Percentiles rank a stretch among this genome's conserved stretches.
Evolutionary conservation across 768 basidiomycete species (phyloP).

Genomic region (Auriscalpium microsporum): DNA sequence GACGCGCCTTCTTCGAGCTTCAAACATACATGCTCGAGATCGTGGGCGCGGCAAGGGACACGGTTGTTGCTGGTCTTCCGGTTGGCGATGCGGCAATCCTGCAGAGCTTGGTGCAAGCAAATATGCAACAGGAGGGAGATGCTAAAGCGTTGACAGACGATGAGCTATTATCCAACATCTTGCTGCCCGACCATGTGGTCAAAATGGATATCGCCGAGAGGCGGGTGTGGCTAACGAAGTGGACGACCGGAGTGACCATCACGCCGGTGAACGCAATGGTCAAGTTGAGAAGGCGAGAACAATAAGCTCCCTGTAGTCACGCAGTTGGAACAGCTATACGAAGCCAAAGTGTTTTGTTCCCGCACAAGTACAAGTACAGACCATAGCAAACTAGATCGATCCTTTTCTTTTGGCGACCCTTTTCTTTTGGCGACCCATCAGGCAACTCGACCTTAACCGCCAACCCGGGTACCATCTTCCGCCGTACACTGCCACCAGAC

Average conservation of each 20-base stretch:
- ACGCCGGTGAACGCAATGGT: conserved; percentile 25
- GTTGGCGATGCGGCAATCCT: conserved; percentile 30
- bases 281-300: conserved; percentile 6
- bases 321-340: too few species aligned
- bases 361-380: too few species aligned
- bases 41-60: conserved; percentile 29
- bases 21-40: conserved; percentile 34
- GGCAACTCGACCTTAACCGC: neutral
- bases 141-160: conserved; percentile 31
- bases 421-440: too few species aligned
- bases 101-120: conserved; percentile 39
- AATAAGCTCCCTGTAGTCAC: too few species aligned
- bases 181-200: conserved; percentile 29
- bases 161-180: conserved; percentile 40
- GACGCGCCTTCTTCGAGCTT: conserved; percentile 29
- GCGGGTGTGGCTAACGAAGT: conserved; percentile 25
- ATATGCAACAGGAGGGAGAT: conserved; percentile 29
- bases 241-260: conserved; percentile 29
- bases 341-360: too few species aligned
- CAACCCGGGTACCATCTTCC: conserved; percentile 10
- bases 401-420: too few species aligned
- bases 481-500: conserved; percentile 12
- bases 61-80: conserved; percentile 20
- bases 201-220: conserved; percentile 24
- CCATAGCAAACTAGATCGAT: too few species aligned